Conservation (phyloP, 2,329 filamentous ascomycete genomes). For the Dactylellina sp. region DNA sequence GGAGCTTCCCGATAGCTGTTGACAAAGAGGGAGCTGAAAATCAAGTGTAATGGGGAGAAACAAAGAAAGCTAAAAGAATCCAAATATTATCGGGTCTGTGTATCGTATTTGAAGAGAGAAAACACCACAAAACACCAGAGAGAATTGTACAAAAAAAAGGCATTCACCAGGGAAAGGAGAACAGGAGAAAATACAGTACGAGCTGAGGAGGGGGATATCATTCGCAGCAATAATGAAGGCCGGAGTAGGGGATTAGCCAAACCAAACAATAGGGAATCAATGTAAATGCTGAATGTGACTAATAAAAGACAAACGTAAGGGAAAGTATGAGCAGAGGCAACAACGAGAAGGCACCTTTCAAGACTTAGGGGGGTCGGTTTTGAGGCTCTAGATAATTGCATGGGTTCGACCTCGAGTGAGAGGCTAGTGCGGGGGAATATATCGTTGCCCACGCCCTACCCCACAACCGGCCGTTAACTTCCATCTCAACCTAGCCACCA, state of each 20-base stretch:
- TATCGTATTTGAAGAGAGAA: not conserved
- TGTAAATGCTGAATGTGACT: conserved; percentile 5
- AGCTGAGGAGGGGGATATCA: conserved; percentile 28
- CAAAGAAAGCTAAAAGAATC: not conserved
- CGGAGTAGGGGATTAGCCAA: not conserved
- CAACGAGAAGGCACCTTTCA: not conserved
- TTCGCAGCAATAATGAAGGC: conserved; percentile 7
- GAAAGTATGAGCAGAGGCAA: not conserved
- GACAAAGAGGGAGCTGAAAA: too few species aligned
- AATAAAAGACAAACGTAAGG: not conserved
- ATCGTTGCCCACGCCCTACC: too few species aligned
- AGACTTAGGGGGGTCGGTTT: too few species aligned
- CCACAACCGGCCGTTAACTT: not conserved
- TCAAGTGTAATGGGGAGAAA: not conserved
- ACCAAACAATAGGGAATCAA: conserved; percentile 6
- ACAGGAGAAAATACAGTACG: not conserved
- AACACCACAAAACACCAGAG: conserved; percentile 6
- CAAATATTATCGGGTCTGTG: not conserved
- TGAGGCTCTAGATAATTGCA: too few species aligned
- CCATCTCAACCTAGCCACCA: not conserved
- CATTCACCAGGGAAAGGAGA: not conserved
- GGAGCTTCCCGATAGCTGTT: too few species aligned
- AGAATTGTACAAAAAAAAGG: not conserved
- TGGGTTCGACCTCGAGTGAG: too few species aligned
- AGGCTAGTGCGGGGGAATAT: too few species aligned